A percentile compares a stretch with the other conserved stretches of the same genome.
These are phyloP conservation scores for Darksidea phi DNA, from an alignment of 495 filamentous ascomycete species.

Conservation along the genomic window DNA sequence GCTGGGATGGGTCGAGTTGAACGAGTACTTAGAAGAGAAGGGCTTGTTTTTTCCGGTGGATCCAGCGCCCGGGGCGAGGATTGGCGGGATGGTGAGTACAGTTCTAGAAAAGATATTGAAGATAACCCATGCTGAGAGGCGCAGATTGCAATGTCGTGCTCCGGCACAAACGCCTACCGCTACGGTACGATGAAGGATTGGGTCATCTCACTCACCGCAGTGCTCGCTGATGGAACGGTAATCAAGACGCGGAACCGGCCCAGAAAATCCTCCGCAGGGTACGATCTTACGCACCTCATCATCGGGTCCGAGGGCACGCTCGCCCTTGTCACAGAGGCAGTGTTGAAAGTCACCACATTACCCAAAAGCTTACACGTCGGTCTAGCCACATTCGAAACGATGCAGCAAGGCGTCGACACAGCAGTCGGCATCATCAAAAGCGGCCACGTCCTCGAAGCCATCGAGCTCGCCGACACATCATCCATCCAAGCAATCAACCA, in stretches of 20 bases:
- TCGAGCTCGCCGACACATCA: conserved; percentile 87
- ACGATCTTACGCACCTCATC: conserved; percentile 79
- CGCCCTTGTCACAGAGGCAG: conserved; percentile 82
- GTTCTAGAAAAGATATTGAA: too few relatives aligned
- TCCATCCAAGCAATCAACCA: conserved; percentile 87
- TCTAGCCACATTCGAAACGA: conserved; percentile 72
- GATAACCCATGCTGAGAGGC: neutral
- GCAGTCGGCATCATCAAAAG: conserved; percentile 74
- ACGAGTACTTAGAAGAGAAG: conserved; percentile 63
- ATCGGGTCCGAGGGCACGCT: conserved; percentile 88
- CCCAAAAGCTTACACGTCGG: conserved; percentile 75
- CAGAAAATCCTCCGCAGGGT: conserved; percentile 78
- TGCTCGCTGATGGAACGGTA: conserved; percentile 84
- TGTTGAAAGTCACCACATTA: conserved; percentile 74
- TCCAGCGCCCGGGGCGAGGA: conserved; percentile 77
- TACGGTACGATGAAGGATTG: conserved; percentile 97
- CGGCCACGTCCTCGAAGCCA: conserved; percentile 76
- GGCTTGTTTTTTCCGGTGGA: conserved; percentile 79
- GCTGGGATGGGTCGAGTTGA: conserved; percentile 73
- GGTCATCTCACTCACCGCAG: conserved; percentile 84
- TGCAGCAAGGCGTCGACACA: conserved; percentile 74
- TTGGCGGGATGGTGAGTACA: conserved; percentile 94
- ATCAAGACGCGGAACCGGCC: conserved; percentile 83
- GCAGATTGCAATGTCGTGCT: conserved; percentile 58
- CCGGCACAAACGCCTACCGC: conserved; percentile 85